These are phyloP conservation scores for Flaveria robusta DNA, from an alignment of 129 eudicot genomes.

Conservation along the genomic window DNA sequence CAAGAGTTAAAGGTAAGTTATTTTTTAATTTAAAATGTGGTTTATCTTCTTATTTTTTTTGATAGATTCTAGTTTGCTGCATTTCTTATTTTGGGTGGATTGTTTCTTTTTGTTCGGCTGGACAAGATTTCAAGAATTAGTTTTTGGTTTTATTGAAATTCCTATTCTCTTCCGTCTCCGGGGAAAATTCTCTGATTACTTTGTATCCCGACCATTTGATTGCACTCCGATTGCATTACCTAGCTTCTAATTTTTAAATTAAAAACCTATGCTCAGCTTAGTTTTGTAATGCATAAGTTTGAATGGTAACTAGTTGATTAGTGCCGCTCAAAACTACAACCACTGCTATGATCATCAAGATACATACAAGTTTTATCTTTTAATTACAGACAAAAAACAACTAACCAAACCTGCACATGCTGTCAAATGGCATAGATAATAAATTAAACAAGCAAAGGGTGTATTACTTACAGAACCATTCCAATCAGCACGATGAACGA, in stretches of 20 bases:
- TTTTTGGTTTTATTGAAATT: too few species aligned
- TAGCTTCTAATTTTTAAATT: neutral
- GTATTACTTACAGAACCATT: slow-evolving; percentile 73
- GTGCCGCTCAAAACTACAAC: neutral
- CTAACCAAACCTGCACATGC: neutral
- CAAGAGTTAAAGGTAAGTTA: neutral
- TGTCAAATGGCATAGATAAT: slow-evolving; percentile 1
- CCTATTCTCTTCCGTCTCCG: too few species aligned
- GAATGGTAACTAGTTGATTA: neutral
- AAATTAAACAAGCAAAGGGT: slow-evolving; percentile 8
- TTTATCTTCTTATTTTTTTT: too few species aligned
- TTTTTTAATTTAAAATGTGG: too few species aligned
- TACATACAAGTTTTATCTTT: neutral
- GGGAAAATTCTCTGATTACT: too few species aligned
- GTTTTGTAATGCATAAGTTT: neutral
- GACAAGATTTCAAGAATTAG: too few species aligned
- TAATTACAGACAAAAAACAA: neutral
- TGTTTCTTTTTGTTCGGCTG: too few species aligned
- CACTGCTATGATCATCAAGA: slow-evolving; percentile 1
- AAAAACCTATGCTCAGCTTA: neutral
- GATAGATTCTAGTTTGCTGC: too few species aligned
- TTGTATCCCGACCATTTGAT: too few species aligned
- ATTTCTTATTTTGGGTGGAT: too few species aligned
- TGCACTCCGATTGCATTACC: too few species aligned
- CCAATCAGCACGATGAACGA: slow-evolving; percentile 96